Conservation (phyloP, 1,139 yeast species). For the Yamadazyma spencermartinsiae region DNA sequence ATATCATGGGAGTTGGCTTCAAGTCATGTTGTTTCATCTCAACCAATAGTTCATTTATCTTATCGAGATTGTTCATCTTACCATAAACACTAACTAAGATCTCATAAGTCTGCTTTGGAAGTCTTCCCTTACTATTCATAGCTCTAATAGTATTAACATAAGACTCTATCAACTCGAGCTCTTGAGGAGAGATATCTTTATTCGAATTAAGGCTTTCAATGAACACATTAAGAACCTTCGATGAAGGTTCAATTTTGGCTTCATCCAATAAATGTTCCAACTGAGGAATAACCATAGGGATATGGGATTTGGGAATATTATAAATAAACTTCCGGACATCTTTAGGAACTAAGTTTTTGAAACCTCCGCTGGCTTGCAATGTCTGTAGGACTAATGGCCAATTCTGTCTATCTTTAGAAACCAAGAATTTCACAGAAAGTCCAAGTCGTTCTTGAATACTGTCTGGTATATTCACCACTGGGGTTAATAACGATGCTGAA, state of each 20-base stretch:
- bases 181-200: conserved; percentile 21
- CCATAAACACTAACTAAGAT: conserved; percentile 44
- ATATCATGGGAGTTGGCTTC: conserved; percentile 57
- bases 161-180: conserved; percentile 25
- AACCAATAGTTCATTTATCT: conserved; percentile 37
- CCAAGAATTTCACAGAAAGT: conserved; percentile 46
- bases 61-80: conserved; percentile 29
- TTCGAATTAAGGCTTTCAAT: conserved; percentile 42
- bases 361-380: conserved; percentile 41
- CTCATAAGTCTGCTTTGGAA: conserved; percentile 32
- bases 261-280: conserved; percentile 34
- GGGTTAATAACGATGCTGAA: conserved; percentile 16
- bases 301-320: conserved; percentile 42
- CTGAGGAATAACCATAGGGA: conserved; percentile 34
- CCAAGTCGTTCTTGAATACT: conserved; percentile 46
- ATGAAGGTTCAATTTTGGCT: conserved; percentile 33
- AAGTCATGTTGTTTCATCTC: conserved; percentile 53
- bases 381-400: conserved; percentile 58
- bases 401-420: conserved; percentile 46
- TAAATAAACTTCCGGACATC: conserved; percentile 45
- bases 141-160: conserved; percentile 20
- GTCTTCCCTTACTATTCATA: conserved; percentile 16
- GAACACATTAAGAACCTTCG: conserved; percentile 42
- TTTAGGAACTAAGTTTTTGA: conserved; percentile 32
- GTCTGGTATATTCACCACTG: conserved; percentile 38